phyloP scores from a whole-genome alignment of 2,329 filamentous ascomycete genomes.

The Ophiosphaerella korrae region DNA sequence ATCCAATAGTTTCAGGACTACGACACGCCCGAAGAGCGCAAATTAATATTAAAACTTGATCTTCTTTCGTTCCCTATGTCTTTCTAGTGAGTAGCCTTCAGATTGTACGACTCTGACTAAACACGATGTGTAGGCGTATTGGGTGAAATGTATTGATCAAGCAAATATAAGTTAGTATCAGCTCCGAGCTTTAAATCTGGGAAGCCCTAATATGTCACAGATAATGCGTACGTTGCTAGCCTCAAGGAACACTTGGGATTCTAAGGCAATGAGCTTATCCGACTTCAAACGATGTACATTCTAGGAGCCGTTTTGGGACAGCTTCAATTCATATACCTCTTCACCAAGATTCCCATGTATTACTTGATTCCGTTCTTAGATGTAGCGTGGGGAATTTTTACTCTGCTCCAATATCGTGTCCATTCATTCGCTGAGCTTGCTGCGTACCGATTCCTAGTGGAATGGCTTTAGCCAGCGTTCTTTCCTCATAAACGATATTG shows the following conservation, averaged over 20 bases:
- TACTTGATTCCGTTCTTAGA: slow-evolving; percentile 60
- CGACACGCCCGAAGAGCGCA: slow-evolving; percentile 58
- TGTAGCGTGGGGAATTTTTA: slow-evolving; percentile 62
- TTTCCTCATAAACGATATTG: slow-evolving; percentile 24
- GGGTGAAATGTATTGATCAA: slow-evolving; percentile 56
- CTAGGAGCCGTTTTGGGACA: slow-evolving; percentile 58
- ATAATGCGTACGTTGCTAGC: slow-evolving; percentile 62
- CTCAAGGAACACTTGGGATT: slow-evolving; percentile 59
- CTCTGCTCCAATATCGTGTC: slow-evolving; percentile 60
- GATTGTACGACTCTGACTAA: no score
- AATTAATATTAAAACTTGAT: slow-evolving; percentile 62
- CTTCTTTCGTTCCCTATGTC: slow-evolving; percentile 61
- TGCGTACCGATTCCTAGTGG: slow-evolving; percentile 61
- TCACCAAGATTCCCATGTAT: slow-evolving; percentile 52
- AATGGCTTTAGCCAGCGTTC: slow-evolving; percentile 57
- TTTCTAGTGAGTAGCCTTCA: slow-evolving; percentile 58
- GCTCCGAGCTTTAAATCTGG: background rate
- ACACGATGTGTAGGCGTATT: slow-evolving; percentile 4
- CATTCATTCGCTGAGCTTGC: slow-evolving; percentile 57
- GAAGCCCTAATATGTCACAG: slow-evolving; percentile 29
- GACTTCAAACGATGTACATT: slow-evolving; percentile 60
- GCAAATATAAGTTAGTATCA: slow-evolving; percentile 56
- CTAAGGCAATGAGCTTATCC: slow-evolving; percentile 60
- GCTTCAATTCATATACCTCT: slow-evolving; percentile 59
- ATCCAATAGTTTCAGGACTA: slow-evolving; percentile 40